Evolutionary conservation across 441 rosid genomes (phyloP), one percentile per base, ranked within the genome.

Genomic region (Gossypium davidsonii): DNA sequence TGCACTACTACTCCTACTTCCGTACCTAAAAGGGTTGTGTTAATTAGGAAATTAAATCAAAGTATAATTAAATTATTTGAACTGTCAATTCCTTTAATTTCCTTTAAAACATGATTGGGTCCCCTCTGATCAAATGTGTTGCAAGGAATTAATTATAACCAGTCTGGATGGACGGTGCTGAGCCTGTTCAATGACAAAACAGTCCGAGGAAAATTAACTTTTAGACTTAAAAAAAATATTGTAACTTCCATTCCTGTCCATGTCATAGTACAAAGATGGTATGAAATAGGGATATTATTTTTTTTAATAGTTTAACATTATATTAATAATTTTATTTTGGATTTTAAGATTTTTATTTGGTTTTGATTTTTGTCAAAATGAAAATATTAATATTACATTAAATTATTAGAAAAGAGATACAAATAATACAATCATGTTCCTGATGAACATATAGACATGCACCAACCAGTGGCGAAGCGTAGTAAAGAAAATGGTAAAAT

Each of bases 381-480:
- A 28, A 28, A 28, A 28, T 28, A 28, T 28, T 28, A 4, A 28
- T 28, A 4, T 4, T 0, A 4, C 1, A 28, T 4, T 28, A 28
- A 28, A 28, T 0, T 4, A 28, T 28, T 28, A 28, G 5, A 28
- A 28, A 28, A 28, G 5, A 4, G 0, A 28, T 28, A 28, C 1
- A 28, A 4, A 26, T 26, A 0, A 26, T 26, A 0, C 5, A 26
- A 26, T 26, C 1, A 3, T 26, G 1, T 26, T 26, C 31, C 0
- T 3, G 0, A 26, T 26, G 1, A 26, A 26, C 4, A 26, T 26
- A 26, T 26, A 26, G 31, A 26, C 31, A 26, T 26, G 0, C 5
- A 26, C 4, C 0, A 26, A 26, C 0, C 0, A 26, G 0, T 26
- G 3, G 28, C 0, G 0, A 0, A 3, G 0, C 0, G 0, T 26